Evolutionary conservation across 805 yeast genomes (phyloP).

Genomic region (Candida glaebosa): DNA sequence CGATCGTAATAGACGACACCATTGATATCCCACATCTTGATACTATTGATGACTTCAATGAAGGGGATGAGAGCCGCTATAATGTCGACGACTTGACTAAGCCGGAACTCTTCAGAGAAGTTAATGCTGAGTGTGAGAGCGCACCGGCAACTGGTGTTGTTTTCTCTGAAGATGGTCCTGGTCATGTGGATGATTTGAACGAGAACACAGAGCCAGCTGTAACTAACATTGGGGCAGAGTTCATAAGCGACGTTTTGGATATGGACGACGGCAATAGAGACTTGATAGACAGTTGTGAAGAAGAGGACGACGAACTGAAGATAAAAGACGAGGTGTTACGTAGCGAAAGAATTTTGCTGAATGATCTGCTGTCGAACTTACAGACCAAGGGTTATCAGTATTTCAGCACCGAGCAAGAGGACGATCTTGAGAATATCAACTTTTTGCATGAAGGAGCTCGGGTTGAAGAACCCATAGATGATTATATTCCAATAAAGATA

Average conservation of each 20-base stretch:
- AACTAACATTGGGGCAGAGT: not conserved
- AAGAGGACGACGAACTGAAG: too few species aligned
- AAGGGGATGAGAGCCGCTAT: not conserved
- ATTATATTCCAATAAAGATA: not conserved
- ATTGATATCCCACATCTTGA: not conserved
- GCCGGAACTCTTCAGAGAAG: not conserved
- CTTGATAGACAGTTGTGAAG: too few species aligned
- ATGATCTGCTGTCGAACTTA: too few species aligned
- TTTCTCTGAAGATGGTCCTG: not conserved
- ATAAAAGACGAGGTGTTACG: too few species aligned
- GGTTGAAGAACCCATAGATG: slow-evolving; percentile 1
- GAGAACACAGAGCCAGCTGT: not conserved
- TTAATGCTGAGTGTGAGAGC: not conserved
- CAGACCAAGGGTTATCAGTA: too few species aligned
- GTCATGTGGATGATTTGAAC: too few species aligned
- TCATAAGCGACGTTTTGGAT: not conserved
- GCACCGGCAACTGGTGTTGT: not conserved
- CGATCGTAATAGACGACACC: not conserved
- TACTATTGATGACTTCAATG: slow-evolving; percentile 8
- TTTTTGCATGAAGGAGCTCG: not conserved
- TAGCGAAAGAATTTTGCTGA: too few species aligned
- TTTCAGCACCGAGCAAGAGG: too few species aligned
- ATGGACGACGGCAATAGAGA: too few species aligned
- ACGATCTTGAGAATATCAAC: not conserved
- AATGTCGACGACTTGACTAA: not conserved